Base-by-base conservation (phyloP, 208 protist species). In the Trypanosoma conorhini region DNA sequence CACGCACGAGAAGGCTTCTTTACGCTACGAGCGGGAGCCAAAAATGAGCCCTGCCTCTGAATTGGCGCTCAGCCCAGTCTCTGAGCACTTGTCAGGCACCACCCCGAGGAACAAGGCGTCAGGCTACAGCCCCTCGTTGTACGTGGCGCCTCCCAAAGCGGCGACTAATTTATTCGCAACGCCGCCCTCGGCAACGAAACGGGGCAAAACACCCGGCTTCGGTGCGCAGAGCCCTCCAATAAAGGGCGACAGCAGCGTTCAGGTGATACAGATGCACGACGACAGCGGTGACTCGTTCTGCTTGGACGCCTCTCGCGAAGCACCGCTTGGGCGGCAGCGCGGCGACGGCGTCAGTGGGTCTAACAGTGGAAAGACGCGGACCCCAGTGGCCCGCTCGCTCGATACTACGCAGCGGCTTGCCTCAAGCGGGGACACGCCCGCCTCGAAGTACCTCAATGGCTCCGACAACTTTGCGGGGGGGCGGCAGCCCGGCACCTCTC, bases 101-200 rank as follows among this genome's bases (percentile, higher is more conserved):
- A 55, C 38, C 8, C 7, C 7, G 33, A 62, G 31, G 56, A 17
- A n/a, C 7, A 61, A 55, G 19, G 55, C 65, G 28, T 5, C 65
- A 40, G 24, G 35, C 30, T 56, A 61, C 35, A 42, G 52, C 10
- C 54, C 65, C 46, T 61, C 42, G 51, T 4, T 61, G 5, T 55
- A 70, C 26, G 40, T 35, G 19, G 7, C 38, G n/a, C 24, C 15
- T 24, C 2, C 33, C 5, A 62, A 54, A n/a, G 55, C 52, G 15
- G 44, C 40, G 48, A 48, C 7, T 54, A 0, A 24, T 7, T 9
- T 46, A 5, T 30, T n/a, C 19, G 5, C 65, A 62, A 31, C 52
- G 28, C 24, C 40, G 19, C 28, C 33, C 0, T 15, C 42, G 31
- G n/a, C 63, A 31, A 50, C 1, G 28, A 51, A 56, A 17, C 26